These are phyloP conservation scores for Coccomyxa subellipsoidea DNA, from an alignment of 163 green algal species.

Conservation along the genomic window DNA sequence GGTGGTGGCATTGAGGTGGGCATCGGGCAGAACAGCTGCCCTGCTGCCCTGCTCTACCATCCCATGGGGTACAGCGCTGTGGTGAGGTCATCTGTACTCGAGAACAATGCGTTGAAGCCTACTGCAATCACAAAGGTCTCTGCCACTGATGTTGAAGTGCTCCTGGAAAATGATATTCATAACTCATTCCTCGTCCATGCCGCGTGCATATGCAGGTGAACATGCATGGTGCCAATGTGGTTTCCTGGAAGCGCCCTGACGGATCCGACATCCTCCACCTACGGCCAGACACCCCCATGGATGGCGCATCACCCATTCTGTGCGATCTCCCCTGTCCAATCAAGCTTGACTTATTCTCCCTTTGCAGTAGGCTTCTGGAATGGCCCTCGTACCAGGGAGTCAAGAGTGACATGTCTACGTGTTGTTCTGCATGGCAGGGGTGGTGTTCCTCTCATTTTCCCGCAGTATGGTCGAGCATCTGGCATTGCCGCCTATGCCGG, in stretches of 20 bases:
- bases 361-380: too few species aligned
- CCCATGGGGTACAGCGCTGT: not conserved
- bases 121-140: too few species aligned
- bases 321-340: not conserved
- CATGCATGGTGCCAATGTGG: conserved; percentile 40
- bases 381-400: too few species aligned
- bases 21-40: not conserved
- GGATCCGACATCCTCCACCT: conserved; percentile 40
- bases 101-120: too few species aligned
- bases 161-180: too few species aligned
- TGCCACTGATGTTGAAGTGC: too few species aligned
- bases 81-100: not conserved
- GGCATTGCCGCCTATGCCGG: not conserved
- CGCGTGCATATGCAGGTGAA: too few species aligned
- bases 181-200: too few species aligned
- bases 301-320: conserved; percentile 23
- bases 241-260: conserved; percentile 28
- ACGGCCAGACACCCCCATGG: conserved; percentile 20
- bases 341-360: not conserved
- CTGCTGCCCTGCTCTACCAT: not conserved
- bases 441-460: conserved; percentile 39
- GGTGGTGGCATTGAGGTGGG: conserved; percentile 16
- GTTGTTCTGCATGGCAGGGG: conserved; percentile 25
- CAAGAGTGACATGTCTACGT: not conserved
- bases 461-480: conserved; percentile 28